phyloP scores from a whole-genome alignment of 257 asterid species.

The Ballota nigra region DNA sequence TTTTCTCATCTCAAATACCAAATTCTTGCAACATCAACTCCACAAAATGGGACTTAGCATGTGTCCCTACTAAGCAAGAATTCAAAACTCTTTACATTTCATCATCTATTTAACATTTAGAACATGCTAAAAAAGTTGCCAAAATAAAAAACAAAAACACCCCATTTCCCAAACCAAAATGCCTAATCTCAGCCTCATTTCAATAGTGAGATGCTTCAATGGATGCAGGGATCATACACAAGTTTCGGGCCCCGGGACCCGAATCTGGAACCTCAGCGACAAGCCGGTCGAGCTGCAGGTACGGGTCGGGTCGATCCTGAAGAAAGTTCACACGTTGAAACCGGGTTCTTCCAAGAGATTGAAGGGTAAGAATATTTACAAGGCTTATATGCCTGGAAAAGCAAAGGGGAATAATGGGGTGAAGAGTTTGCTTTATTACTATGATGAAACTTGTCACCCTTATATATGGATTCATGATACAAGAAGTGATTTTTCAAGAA shows the following conservation, averaged over 20 bases:
- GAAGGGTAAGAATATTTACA: constrained; percentile 72
- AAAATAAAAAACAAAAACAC: neutral
- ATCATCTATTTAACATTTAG: constrained; percentile 12
- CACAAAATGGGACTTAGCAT: constrained; percentile 21
- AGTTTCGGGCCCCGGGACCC: constrained; percentile 63
- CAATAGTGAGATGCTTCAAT: constrained; percentile 59
- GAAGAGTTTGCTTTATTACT: constrained; percentile 64
- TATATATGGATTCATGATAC: constrained; percentile 84
- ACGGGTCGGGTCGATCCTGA: constrained; percentile 72
- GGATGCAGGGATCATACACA: constrained; percentile 62
- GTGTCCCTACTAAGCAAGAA: constrained; percentile 36
- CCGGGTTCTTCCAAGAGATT: constrained; percentile 76
- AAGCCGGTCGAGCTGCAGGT: constrained; percentile 66
- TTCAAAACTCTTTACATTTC: constrained; percentile 21
- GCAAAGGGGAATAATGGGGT: constrained; percentile 21
- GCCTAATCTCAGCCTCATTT: constrained; percentile 42
- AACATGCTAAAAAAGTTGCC: neutral
- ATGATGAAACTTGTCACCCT: constrained; percentile 87
- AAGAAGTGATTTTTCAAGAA: constrained; percentile 65
- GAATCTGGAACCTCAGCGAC: constrained; percentile 75
- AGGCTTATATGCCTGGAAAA: constrained; percentile 71
- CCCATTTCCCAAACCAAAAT: constrained; percentile 5
- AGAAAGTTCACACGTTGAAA: constrained; percentile 69
- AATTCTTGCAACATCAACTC: constrained; percentile 25
- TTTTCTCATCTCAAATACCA: constrained; percentile 17